Evolutionary conservation across 2,329 filamentous ascomycete species (phyloP), one percentile per base, ranked within the genome.

Genomic region (Pyricularia sp.): DNA sequence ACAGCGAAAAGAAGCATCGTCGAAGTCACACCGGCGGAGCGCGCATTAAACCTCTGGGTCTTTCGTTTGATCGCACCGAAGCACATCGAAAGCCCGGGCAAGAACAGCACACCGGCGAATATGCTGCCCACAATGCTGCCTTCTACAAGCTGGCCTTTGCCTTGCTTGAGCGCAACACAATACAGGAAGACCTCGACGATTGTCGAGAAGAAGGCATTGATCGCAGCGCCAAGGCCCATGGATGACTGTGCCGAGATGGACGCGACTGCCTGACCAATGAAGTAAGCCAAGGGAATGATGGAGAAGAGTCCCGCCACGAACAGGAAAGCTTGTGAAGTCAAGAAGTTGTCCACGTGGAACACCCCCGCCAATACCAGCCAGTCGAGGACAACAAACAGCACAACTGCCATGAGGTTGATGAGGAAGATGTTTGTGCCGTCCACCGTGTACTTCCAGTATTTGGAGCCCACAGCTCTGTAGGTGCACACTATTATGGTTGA

Each of bases 381-480:
- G 79, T 99, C 94, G 69, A 96, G 85, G 68, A 99, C 96, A 72
- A 93, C 90, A 73, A 99, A 97, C 28, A 90, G 79, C n/a, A 99
- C 94, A 22, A 99, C 85, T 13, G 86, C 89, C 78, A 97, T 91
- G 65, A 99, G 84, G 74, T 99, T 99, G 80, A 99, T 97, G 69
- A 99, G 85, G 78, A 99, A 97, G 73, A 99, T 96, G 77, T 99
- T 99, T 67, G 94, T 99, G 65, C 94, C 96, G 73, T 99, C 94
- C 66, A 99, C 82, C 4, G 94, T 99, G 77, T 99, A 99, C 78
- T 99, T 99, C 93, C 96, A 99, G 79, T 99, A 99, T 75, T 93
- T 93, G 69, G 87, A 82, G 13, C 94, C 94, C 13, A 96, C 93
- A 59, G 94, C 94, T 66, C 96, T 89, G 77, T 99, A 99, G 6